These are phyloP conservation scores for Hypomyces perniciosus DNA, from an alignment of 2,329 filamentous ascomycete species.

Conservation along the genomic window DNA sequence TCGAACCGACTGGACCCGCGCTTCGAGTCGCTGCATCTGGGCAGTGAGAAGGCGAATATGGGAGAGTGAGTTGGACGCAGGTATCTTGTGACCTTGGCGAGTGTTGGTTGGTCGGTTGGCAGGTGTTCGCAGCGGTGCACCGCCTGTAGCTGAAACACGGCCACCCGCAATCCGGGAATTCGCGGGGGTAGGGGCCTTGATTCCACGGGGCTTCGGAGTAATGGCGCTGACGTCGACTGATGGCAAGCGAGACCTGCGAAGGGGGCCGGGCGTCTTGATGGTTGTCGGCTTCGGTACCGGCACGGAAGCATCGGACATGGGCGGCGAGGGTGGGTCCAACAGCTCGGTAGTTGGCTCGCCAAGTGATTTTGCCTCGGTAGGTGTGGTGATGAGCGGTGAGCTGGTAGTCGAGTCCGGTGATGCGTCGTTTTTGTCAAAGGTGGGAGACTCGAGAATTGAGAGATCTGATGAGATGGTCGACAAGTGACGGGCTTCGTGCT, in stretches of 20 bases:
- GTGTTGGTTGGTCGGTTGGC: conserved; percentile 48
- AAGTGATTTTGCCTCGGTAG: conserved; percentile 64
- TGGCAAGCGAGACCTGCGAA: conserved; percentile 48
- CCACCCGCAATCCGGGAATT: conserved; percentile 21
- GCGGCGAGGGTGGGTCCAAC: conserved; percentile 85
- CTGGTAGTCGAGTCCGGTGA: conserved; percentile 84
- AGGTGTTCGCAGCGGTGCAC: conserved; percentile 45
- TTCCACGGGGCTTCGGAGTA: conserved; percentile 50
- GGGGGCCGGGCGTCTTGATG: conserved; percentile 27
- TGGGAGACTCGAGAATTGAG: conserved; percentile 61
- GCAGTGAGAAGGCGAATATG: conserved; percentile 92
- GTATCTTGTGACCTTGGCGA: conserved; percentile 45
- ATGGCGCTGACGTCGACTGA: conserved; percentile 44
- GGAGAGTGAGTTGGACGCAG: conserved; percentile 66
- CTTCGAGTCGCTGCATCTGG: conserved; percentile 95
- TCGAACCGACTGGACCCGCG: conserved; percentile 82
- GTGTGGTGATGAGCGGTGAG: conserved; percentile 84
- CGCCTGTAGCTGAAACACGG: conserved; percentile 40
- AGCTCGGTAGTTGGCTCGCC: conserved; percentile 56
- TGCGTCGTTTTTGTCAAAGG: conserved; percentile 62
- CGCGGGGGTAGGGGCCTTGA: background rate
- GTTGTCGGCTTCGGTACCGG: conserved; percentile 49
- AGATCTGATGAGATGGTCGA: conserved; percentile 56
- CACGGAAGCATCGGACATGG: conserved; percentile 78
- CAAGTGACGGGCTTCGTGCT: conserved; percentile 54